These are phyloP conservation scores for Gliomastix tumulicola DNA, from an alignment of 2,329 filamentous ascomycete genomes.

Conservation along the genomic window DNA sequence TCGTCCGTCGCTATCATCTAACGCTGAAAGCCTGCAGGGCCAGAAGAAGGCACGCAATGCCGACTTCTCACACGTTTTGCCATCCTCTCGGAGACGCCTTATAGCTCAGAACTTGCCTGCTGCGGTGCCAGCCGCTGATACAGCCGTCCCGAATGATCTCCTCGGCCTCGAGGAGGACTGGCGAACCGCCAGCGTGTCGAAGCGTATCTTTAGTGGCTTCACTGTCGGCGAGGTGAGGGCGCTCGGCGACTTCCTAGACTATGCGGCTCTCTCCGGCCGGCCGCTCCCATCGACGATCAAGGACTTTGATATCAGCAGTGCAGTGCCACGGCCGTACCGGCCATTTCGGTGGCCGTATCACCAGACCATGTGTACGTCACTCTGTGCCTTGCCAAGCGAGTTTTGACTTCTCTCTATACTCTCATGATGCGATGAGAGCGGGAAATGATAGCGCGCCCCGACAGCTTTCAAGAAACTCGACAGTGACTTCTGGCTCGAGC, in stretches of 20 bases:
- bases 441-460: not conserved
- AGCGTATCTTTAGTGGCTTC: conserved; percentile 62
- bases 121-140: no score
- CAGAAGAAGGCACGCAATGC: no score
- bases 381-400: no score
- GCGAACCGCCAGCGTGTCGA: conserved; percentile 17
- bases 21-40: no score
- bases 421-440: no score
- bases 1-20: no score
- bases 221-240: conserved; percentile 61
- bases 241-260: conserved; percentile 74
- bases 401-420: no score
- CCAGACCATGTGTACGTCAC: conserved; percentile 83
- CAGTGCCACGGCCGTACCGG: conserved; percentile 67
- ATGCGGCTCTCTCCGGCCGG: conserved; percentile 67
- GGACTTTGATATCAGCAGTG: conserved; percentile 62
- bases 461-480: conserved; percentile 72
- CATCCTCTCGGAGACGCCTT: no score
- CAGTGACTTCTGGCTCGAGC: conserved; percentile 81
- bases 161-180: no score
- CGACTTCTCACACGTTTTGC: no score
- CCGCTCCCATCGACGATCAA: conserved; percentile 58
- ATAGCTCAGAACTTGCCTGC: no score
- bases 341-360: conserved; percentile 82
- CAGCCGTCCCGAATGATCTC: no score